Evolutionary conservation across 2,329 filamentous ascomycete species (phyloP), one percentile per base, ranked within the genome.

Genomic region (Trichoderma cornu-damae): DNA sequence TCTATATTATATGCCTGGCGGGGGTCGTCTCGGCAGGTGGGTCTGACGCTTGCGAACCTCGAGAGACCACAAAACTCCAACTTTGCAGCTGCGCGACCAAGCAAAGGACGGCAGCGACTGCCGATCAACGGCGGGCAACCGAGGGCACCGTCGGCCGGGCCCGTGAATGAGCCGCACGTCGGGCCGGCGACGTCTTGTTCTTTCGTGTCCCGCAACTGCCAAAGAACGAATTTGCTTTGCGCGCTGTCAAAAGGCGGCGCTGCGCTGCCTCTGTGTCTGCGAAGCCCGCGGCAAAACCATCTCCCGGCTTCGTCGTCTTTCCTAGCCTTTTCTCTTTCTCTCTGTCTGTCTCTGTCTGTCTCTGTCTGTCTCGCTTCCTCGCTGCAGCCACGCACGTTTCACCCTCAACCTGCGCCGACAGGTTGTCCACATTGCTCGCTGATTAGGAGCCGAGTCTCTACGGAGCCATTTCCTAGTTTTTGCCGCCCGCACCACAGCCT

Each of bases 51-150:
- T 30, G 28, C 28, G 28, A 30, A 9, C 28, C 28, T 30, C 28
- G n/a, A n/a, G n/a, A n/a, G n/a, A 30, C 28, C 28, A 30, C 28
- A 16, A 8, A n/a, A 30, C 11, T 24, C n/a, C 24, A 32, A 18
- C 9, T 28, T 24, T 55, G 52, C 52, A 47, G 42, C 42, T 8
- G 30, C 49, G 49, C 49, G 49, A 52, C 49, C 24, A 28, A 37
- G 34, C 34, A 7, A 32, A 50, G 34, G 14, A 51, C 48, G 35
- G 9, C 35, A n/a, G 28, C 6, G 18, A 42, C 38, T 4, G 7
- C 5, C 6, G 24, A 16, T 18, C 18, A 18, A 22, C 38, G 9
- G 16, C 44, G n/a, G n/a, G 24, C 28, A 22, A 24, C 44, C 26
- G 8, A 32, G 42, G 26, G 9, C 16, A 46, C 18, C 37, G 18